Percentiles rank a stretch among this genome's conserved stretches.
Conservation (phyloP, 1,139 yeast genomes). For the Pichia sp. region DNA sequence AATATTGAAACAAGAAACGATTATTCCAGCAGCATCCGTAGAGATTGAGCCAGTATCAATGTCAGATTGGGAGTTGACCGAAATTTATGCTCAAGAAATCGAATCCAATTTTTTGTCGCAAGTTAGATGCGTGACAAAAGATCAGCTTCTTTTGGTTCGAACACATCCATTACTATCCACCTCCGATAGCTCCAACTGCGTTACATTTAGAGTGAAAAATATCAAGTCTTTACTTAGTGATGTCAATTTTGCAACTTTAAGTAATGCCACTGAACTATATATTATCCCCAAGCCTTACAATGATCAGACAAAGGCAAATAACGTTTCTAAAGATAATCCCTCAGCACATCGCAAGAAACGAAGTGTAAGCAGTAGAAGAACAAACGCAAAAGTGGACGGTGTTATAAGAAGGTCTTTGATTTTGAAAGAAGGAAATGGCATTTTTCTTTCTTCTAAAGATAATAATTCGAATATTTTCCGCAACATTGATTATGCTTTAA, state of each 20-base stretch:
- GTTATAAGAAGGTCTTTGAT: slow-evolving; percentile 20
- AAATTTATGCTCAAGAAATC: slow-evolving; percentile 67
- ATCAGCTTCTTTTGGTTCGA: slow-evolving; percentile 60
- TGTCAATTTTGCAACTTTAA: slow-evolving; percentile 29
- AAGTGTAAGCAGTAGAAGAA: slow-evolving; percentile 28
- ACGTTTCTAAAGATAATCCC: slow-evolving; percentile 8
- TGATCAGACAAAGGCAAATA: background rate
- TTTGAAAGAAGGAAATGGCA: slow-evolving; percentile 20
- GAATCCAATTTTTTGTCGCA: slow-evolving; percentile 74
- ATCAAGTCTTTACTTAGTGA: slow-evolving; percentile 49
- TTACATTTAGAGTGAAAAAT: slow-evolving; percentile 46
- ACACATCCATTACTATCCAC: slow-evolving; percentile 44
- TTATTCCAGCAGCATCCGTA: slow-evolving; percentile 34
- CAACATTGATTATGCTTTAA: slow-evolving; percentile 42
- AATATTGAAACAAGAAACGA: slow-evolving; percentile 10
- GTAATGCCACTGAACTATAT: slow-evolving; percentile 70
- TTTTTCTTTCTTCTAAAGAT: slow-evolving; percentile 4
- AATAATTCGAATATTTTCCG: slow-evolving; percentile 21
- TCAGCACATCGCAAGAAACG: slow-evolving; percentile 23
- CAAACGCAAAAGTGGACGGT: slow-evolving; percentile 5
- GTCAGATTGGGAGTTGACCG: slow-evolving; percentile 90
- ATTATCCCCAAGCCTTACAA: slow-evolving; percentile 59
- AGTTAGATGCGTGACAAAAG: slow-evolving; percentile 61
- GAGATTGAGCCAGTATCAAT: slow-evolving; percentile 70
- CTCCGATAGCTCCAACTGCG: slow-evolving; percentile 41